Base-by-base conservation (phyloP, 2,329 filamentous ascomycete species). In the Penicillium sp. region DNA sequence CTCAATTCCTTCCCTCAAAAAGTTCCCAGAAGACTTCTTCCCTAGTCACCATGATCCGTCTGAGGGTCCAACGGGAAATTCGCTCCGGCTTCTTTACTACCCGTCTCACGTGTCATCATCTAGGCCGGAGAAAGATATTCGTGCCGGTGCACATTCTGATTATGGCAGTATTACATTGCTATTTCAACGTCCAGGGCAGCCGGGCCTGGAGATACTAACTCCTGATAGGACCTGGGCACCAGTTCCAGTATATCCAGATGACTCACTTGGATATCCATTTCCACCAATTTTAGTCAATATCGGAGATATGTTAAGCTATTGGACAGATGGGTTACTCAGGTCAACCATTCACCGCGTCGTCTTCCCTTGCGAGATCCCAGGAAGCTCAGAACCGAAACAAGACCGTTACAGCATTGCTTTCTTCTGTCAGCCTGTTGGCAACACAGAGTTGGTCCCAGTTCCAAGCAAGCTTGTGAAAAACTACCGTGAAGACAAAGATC, bases 381-480 rank as follows among this genome's bases (percentile, higher is more conserved):
- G 16, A 6, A 23, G 11, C 19, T 29, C 13, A 9, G 33, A 28
- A 7, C 16, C 26, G 18, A 37, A 44, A 33, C 26, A n/a, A 5
- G 34, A 54, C 46, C 52, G 52, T 16, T 54, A 54, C 29, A 54
- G 52, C 33, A 54, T 54, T n/a, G 52, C 52, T 2, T 54, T 54
- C 29, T 54, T 54, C 31, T 54, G 52, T 34, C 40, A 46, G n/a
- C 52, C 52, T 8, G 18, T 54, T 14, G 33, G 33, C 13, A 45
- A 16, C 10, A 54, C 52, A 6, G 40, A 50, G 6, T 40, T 54
- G n/a, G 21, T 34, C 11, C 40, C 52, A 2, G 40, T 50, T 5
- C 52, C 52, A 2, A 54, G 52, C 19, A 36, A 23, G n/a, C 18
- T 54, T 5, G 47, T 54, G 5, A 18, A 40, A 3, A n/a, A 33